Percentiles rank a stretch among this genome's conserved stretches.
Conservation (phyloP, 2,329 filamentous ascomycete genomes). For the Orbilia ellipsospora region DNA sequence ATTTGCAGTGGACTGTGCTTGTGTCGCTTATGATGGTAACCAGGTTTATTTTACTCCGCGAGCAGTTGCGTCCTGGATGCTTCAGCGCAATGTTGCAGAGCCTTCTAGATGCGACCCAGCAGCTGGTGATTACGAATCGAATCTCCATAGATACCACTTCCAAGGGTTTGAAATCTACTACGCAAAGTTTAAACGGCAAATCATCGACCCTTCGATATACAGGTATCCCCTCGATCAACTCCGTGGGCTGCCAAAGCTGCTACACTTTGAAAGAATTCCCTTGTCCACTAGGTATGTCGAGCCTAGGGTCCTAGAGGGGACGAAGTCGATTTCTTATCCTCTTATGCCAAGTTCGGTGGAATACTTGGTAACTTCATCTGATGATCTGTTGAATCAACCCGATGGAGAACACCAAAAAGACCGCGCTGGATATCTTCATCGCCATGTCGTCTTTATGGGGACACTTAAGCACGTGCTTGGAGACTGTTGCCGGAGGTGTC, state of each 20-base stretch:
- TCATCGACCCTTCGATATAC: conserved; percentile 85
- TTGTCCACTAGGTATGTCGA: background rate
- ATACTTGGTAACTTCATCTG: conserved; percentile 62
- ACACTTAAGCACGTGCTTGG: conserved; percentile 76
- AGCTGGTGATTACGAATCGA: conserved; percentile 74
- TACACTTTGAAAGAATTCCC: conserved; percentile 62
- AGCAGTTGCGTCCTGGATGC: conserved; percentile 80
- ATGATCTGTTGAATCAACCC: conserved; percentile 75
- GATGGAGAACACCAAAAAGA: conserved; percentile 72
- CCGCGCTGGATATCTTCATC: conserved; percentile 79
- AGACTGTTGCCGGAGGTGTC: conserved; percentile 85
- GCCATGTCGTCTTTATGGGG: conserved; percentile 83
- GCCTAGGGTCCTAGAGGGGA: background rate
- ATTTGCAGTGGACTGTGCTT: conserved; percentile 85
- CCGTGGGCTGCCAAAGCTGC: conserved; percentile 79
- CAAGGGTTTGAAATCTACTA: conserved; percentile 86
- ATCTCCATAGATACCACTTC: conserved; percentile 84
- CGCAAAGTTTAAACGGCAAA: conserved; percentile 76
- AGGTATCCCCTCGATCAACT: conserved; percentile 81
- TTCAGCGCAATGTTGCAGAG: conserved; percentile 83
- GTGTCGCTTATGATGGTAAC: conserved; percentile 80
- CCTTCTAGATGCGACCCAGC: conserved; percentile 83
- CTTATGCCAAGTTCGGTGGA: background rate
- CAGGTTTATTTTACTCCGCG: conserved; percentile 83
- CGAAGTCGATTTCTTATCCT: background rate